phyloP scores from a whole-genome alignment of 768 basidiomycete species.

The Cubamyces sp. region DNA sequence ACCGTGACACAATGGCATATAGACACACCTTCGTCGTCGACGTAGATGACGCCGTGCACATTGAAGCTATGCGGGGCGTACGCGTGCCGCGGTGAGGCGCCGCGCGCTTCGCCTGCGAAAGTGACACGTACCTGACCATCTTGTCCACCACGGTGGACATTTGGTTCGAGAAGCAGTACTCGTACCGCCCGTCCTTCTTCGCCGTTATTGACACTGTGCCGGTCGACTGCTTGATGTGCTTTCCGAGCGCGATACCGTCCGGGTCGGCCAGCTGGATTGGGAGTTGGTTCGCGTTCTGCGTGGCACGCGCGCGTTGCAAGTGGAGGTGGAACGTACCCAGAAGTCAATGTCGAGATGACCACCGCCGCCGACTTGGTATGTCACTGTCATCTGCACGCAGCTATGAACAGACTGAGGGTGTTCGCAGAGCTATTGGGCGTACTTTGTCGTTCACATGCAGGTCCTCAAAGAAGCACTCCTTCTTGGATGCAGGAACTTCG shows the following conservation, averaged over 20 bases:
- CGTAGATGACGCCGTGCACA: slow-evolving; percentile 95
- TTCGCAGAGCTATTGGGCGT: slow-evolving; percentile 6
- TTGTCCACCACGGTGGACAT: slow-evolving; percentile 98
- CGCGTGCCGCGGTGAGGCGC: slow-evolving; percentile 75
- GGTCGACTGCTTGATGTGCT: slow-evolving; percentile 86
- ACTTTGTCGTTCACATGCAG: slow-evolving; percentile 91
- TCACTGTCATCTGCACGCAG: slow-evolving; percentile 87
- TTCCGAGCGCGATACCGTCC: slow-evolving; percentile 62
- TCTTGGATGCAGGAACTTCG: slow-evolving; percentile 75
- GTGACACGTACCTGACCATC: slow-evolving; percentile 73
- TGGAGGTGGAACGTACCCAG: slow-evolving; percentile 60
- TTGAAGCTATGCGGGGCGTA: slow-evolving; percentile 67
- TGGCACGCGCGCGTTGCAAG: background rate
- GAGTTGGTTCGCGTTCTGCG: slow-evolving; percentile 18
- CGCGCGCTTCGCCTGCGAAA: slow-evolving; percentile 83
- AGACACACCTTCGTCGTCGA: slow-evolving; percentile 80
- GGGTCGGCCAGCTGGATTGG: slow-evolving; percentile 78
- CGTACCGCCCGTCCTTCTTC: slow-evolving; percentile 82
- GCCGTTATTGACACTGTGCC: slow-evolving; percentile 90
- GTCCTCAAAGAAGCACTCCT: slow-evolving; percentile 97
- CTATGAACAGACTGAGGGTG: background rate
- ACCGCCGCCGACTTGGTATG: slow-evolving; percentile 97
- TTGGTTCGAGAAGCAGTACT: slow-evolving; percentile 98
- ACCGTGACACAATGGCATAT: background rate
- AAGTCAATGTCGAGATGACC: slow-evolving; percentile 98